These are phyloP conservation scores for Rubia peregrina DNA, from an alignment of 305 asterid species.

Conservation along the genomic window DNA sequence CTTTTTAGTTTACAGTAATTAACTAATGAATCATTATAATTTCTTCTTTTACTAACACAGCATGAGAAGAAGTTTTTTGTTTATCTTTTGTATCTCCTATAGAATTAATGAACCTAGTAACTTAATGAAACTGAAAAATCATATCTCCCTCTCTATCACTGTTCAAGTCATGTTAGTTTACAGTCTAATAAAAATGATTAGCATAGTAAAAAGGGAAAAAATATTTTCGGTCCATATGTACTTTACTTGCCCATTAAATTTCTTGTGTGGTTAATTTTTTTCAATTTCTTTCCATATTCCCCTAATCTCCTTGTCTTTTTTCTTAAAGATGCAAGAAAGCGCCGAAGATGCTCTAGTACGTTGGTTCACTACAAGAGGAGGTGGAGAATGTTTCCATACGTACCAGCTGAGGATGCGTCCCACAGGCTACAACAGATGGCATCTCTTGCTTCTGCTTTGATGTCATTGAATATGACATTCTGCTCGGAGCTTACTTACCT, in stretches of 20 bases:
- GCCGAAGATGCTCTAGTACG: constrained; percentile 45
- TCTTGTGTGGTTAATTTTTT: neutral
- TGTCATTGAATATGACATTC: constrained; percentile 54
- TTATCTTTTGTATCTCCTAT: too few relatives aligned
- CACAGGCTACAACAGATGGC: constrained; percentile 55
- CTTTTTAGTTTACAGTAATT: too few relatives aligned
- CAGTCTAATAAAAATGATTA: neutral
- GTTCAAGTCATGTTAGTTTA: too few relatives aligned
- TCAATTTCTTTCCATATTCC: neutral
- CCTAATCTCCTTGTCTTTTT: constrained; percentile 4
- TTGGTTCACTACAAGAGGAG: constrained; percentile 59
- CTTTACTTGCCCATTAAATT: neutral
- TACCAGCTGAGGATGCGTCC: constrained; percentile 45
- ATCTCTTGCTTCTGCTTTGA: constrained; percentile 71
- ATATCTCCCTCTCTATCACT: too few relatives aligned
- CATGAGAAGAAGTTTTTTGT: too few relatives aligned
- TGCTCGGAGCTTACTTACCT: constrained; percentile 57
- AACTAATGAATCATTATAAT: too few relatives aligned
- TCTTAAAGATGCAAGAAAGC: constrained; percentile 46
- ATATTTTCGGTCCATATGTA: neutral
- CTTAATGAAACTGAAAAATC: too few relatives aligned
- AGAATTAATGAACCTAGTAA: too few relatives aligned
- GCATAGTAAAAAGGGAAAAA: neutral
- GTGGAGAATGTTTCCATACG: constrained; percentile 56
- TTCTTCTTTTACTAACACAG: too few relatives aligned